Percentiles rank a stretch among this genome's conserved stretches.
These are phyloP conservation scores for Encephalitozoon hellem DNA, from an alignment of 371 early-diverging fungal species.

Conservation along the genomic window DNA sequence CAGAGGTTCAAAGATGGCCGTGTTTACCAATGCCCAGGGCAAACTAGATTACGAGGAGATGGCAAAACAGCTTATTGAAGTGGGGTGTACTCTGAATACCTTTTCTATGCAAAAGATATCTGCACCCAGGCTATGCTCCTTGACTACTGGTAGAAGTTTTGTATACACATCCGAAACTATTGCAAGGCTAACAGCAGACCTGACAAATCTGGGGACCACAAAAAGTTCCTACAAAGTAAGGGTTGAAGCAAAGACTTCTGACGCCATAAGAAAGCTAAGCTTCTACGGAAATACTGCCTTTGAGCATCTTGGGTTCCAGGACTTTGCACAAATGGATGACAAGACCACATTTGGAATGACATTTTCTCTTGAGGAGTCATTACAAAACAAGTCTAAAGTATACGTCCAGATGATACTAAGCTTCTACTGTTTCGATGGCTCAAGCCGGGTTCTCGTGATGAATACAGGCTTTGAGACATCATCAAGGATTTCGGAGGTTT, in stretches of 20 bases:
- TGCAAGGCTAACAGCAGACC: not conserved
- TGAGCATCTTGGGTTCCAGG: slow-evolving; percentile 6
- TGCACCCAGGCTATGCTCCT: not conserved
- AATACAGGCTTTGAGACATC: slow-evolving; percentile 48
- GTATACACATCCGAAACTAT: not conserved
- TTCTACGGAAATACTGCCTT: slow-evolving; percentile 28
- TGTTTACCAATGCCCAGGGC: not conserved
- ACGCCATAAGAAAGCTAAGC: slow-evolving; percentile 27
- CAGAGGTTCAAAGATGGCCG: slow-evolving; percentile 30
- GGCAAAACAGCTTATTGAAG: not conserved
- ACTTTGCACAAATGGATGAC: slow-evolving; percentile 33
- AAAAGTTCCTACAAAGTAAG: slow-evolving; percentile 36
- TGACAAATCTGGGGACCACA: not conserved
- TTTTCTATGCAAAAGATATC: slow-evolving; percentile 3
- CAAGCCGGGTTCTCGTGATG: slow-evolving; percentile 34
- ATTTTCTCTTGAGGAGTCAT: slow-evolving; percentile 28
- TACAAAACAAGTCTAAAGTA: slow-evolving; percentile 25
- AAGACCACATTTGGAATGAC: slow-evolving; percentile 40
- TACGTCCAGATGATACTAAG: slow-evolving; percentile 55
- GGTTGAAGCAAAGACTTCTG: slow-evolving; percentile 43
- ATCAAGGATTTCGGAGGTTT: slow-evolving; percentile 35
- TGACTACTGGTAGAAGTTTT: slow-evolving; percentile 14
- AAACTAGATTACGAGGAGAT: slow-evolving; percentile 17
- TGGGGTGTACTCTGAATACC: not conserved
- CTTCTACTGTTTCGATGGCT: slow-evolving; percentile 48